Evolutionary conservation across 2,329 filamentous ascomycete genomes (phyloP).

Genomic region (Pochonia chlamydosporia): DNA sequence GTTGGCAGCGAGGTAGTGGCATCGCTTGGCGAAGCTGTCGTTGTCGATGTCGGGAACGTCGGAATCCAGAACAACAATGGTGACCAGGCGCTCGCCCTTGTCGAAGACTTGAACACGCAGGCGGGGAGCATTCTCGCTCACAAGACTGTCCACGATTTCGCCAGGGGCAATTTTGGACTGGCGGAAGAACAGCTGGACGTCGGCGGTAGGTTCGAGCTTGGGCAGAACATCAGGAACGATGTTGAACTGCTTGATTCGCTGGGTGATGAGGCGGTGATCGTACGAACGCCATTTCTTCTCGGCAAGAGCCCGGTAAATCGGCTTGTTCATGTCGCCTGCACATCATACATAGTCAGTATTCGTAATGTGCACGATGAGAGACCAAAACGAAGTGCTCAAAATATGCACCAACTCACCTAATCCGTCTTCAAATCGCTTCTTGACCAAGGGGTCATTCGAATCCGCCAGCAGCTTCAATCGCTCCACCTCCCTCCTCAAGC

Average conservation of each 20-base stretch:
- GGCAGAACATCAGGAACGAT: slow-evolving; percentile 86
- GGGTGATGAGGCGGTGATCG: slow-evolving; percentile 70
- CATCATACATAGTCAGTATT: neutral
- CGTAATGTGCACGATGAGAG: neutral
- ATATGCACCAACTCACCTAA: slow-evolving; percentile 51
- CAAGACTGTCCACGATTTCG: slow-evolving; percentile 66
- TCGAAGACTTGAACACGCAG: slow-evolving; percentile 84
- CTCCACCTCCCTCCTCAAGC: slow-evolving; percentile 68
- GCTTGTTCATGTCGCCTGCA: slow-evolving; percentile 88
- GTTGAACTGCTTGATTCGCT: slow-evolving; percentile 81
- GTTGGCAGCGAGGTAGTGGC: slow-evolving; percentile 78
- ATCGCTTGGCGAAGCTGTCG: slow-evolving; percentile 73
- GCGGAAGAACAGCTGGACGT: slow-evolving; percentile 78
- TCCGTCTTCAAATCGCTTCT: slow-evolving; percentile 90
- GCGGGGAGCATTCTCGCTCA: slow-evolving; percentile 68
- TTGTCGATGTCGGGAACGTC: slow-evolving; percentile 77
- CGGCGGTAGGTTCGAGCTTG: slow-evolving; percentile 68
- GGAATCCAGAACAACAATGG: slow-evolving; percentile 78
- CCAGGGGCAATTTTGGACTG: slow-evolving; percentile 66
- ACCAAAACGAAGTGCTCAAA: neutral
- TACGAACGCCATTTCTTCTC: slow-evolving; percentile 83
- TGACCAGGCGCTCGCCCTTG: slow-evolving; percentile 72
- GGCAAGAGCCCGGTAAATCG: slow-evolving; percentile 88
- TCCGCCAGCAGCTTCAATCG: slow-evolving; percentile 83
- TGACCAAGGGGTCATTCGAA: slow-evolving; percentile 90